Percentiles rank a stretch among this genome's conserved stretches.
These are phyloP conservation scores for Noccaea caerulescens DNA, from an alignment of 345 rosid genomes.

Conservation along the genomic window DNA sequence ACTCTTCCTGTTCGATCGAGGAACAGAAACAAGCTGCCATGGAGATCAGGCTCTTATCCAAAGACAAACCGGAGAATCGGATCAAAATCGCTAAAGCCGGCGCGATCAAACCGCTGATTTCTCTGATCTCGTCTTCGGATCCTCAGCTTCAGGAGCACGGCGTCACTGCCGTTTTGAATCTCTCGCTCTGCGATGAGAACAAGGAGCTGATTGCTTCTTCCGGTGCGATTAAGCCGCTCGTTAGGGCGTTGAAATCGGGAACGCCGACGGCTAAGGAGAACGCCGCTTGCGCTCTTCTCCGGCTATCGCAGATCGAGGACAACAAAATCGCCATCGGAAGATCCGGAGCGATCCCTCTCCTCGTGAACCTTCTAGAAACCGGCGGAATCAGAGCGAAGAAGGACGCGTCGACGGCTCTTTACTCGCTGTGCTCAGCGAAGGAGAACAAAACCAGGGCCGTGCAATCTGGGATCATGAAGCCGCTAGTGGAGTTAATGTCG, in stretches of 20 bases:
- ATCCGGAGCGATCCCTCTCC: constrained; percentile 80
- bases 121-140: constrained; percentile 67
- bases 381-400: constrained; percentile 85
- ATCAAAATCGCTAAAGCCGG: constrained; percentile 80
- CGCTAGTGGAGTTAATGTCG: constrained; percentile 89
- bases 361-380: constrained; percentile 64
- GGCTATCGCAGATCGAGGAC: constrained; percentile 78
- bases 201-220: constrained; percentile 69
- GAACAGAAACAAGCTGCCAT: constrained; percentile 90
- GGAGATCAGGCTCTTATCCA: constrained; percentile 90
- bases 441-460: constrained; percentile 87
- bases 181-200: constrained; percentile 92
- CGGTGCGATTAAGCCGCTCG: constrained; percentile 88
- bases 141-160: constrained; percentile 84
- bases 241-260: constrained; percentile 66
- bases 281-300: constrained; percentile 88
- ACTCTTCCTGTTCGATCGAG: constrained; percentile 67
- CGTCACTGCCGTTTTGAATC: constrained; percentile 81
- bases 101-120: constrained; percentile 74
- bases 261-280: constrained; percentile 80
- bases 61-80: constrained; percentile 85
- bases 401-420: constrained; percentile 88
- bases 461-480: constrained; percentile 76
- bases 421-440: constrained; percentile 71
- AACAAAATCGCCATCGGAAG: constrained; percentile 87